These are phyloP conservation scores for Aspergillus versicolor DNA, from an alignment of 2,329 filamentous ascomycete species.

Conservation along the genomic window DNA sequence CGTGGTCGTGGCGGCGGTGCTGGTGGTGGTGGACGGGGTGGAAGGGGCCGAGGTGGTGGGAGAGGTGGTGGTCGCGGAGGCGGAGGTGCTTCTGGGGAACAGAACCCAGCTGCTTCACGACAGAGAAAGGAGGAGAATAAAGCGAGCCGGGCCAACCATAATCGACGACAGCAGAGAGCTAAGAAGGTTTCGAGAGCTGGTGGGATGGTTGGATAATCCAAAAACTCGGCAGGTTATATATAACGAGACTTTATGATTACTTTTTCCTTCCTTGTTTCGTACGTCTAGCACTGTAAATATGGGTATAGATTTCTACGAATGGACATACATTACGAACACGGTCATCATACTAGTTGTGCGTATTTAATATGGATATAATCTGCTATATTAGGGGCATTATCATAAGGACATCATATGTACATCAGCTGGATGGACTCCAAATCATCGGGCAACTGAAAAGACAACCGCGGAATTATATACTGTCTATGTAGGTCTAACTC, in stretches of 20 bases:
- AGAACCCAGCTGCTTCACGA: constrained; percentile 68
- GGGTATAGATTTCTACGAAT: not conserved
- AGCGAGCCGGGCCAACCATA: constrained; percentile 79
- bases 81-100: constrained; percentile 60
- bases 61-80: constrained; percentile 46
- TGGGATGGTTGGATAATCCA: constrained; percentile 29
- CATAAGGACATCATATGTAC: constrained; percentile 8
- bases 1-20: constrained; percentile 49
- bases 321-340: not conserved
- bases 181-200: constrained; percentile 62
- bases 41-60: constrained; percentile 52
- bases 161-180: constrained; percentile 69
- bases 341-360: too few relatives aligned
- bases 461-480: not conserved
- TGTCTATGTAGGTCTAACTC: not conserved
- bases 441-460: not conserved
- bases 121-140: constrained; percentile 81
- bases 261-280: not conserved
- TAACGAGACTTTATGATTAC: not conserved
- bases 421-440: not conserved
- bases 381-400: constrained; percentile 5
- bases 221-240: not conserved
- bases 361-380: not conserved
- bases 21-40: constrained; percentile 49
- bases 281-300: not conserved